Conservation (phyloP, 805 yeast genomes). For the Wickerhamomyces subpelliculosus region DNA sequence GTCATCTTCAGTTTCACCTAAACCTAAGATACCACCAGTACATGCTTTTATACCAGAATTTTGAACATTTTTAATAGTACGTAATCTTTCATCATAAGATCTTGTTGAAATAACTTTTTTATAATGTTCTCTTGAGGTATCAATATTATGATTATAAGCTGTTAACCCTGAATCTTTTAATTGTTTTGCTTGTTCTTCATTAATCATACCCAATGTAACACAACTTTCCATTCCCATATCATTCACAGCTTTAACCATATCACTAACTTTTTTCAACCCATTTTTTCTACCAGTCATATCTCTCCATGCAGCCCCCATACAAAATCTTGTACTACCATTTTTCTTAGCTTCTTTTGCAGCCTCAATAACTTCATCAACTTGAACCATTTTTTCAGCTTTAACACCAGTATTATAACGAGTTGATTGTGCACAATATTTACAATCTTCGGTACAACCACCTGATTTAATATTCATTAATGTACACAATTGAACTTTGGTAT, state of each 20-base stretch:
- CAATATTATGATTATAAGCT: slow-evolving; percentile 77
- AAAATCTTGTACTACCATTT: slow-evolving; percentile 72
- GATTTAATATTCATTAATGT: slow-evolving; percentile 68
- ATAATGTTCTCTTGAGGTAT: slow-evolving; percentile 72
- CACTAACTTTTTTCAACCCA: slow-evolving; percentile 52
- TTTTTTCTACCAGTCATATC: slow-evolving; percentile 75
- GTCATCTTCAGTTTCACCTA: slow-evolving; percentile 69
- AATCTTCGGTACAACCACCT: slow-evolving; percentile 80
- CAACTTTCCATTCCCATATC: slow-evolving; percentile 69
- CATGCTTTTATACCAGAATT: slow-evolving; percentile 61
- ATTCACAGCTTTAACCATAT: slow-evolving; percentile 60
- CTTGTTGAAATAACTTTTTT: slow-evolving; percentile 68
- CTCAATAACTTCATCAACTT: slow-evolving; percentile 70
- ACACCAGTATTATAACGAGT: slow-evolving; percentile 59
- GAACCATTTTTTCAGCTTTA: slow-evolving; percentile 51
- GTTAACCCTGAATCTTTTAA: slow-evolving; percentile 68
- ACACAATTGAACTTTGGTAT: slow-evolving; percentile 66
- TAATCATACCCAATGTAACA: slow-evolving; percentile 76
- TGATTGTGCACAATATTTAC: slow-evolving; percentile 77
- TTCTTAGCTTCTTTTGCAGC: slow-evolving; percentile 87
- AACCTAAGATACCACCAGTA: slow-evolving; percentile 74
- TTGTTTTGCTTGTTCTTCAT: slow-evolving; percentile 51
- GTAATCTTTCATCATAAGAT: slow-evolving; percentile 61
- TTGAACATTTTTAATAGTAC: slow-evolving; percentile 59
- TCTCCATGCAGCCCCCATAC: slow-evolving; percentile 88